Evolutionary conservation across 169 alveolate species (phyloP).

Genomic region (Eimeria acervulina): DNA sequence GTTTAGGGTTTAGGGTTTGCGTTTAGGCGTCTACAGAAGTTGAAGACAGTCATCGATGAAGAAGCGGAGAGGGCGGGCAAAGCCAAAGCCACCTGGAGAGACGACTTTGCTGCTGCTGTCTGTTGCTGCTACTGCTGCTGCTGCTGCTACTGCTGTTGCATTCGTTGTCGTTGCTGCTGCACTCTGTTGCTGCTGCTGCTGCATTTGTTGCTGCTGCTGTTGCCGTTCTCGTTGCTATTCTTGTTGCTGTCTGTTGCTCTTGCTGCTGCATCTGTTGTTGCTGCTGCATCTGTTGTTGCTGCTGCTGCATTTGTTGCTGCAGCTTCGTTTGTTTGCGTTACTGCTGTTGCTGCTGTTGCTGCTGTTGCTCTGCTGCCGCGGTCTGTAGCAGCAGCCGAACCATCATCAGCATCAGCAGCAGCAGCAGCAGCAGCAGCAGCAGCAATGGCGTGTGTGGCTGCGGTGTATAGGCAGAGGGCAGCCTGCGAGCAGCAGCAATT

Average conservation of each 20-base stretch:
- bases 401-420: background rate
- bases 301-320: background rate
- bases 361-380: background rate
- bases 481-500: background rate
- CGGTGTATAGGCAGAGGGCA: background rate
- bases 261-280: too few relatives aligned
- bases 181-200: too few relatives aligned
- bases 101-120: background rate
- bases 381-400: background rate
- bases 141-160: too few relatives aligned
- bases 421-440: conserved; percentile 21
- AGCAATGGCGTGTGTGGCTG: background rate
- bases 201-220: too few relatives aligned
- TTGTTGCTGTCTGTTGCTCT: too few relatives aligned
- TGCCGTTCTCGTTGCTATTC: too few relatives aligned
- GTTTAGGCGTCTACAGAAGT: background rate
- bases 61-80: background rate
- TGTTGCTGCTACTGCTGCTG: conserved; percentile 29
- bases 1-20: background rate
- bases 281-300: background rate
- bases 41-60: background rate
- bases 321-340: background rate
- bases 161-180: too few relatives aligned
- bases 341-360: background rate
- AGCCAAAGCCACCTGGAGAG: background rate